Base-by-base conservation (phyloP, 495 filamentous ascomycete species). In the Stereocaulon alpinum region DNA sequence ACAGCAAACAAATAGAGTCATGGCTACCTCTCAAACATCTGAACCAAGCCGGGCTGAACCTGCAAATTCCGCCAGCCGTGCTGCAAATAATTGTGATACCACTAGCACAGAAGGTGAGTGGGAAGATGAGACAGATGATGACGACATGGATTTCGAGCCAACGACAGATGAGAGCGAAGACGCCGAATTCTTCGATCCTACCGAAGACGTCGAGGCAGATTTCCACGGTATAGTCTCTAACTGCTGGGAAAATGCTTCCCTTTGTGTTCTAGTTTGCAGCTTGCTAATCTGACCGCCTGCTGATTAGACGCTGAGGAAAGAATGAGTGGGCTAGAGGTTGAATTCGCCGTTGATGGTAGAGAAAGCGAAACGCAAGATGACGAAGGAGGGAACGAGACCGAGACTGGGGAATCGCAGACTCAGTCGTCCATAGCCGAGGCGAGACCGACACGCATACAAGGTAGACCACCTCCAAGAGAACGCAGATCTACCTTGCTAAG, bases 81-180 rank as follows among this genome's bases (percentile, higher is more conserved):
- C 61, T 41, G 34, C 51, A 32, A 68, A 66, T 30, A 57, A 56
- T 0, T 66, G 64, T 40, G 66, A 68, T 32, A 32, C 52, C 2
- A 34, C 51, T 7, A 68, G 70, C 6, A 62, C 45, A 5, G 71
- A 74, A 49, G 64, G 63, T 50, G 75, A 77, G 58, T 76, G 70
- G 72, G 66, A 74, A 32, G 66, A 64, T 29, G 64, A 74, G 12
- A 76, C 77, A 18, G 74, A 76, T 40, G 76, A 82, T 64, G 71
- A 77, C 61, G 78, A 80, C 65, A 77, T 73, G 75, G 79, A 72
- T 62, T 74, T 61, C 66, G 73, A 70, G 58, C 71, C 68, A 53
- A 58, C 70, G 61, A 54, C 69, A 63, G 63, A 70, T 61, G 76
- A 78, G 52, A 66, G 68, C 29, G 68, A 74, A 61, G 67, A 75